Evolutionary conservation across 495 filamentous ascomycete species (phyloP), one percentile per base, ranked within the genome.

Genomic region (Astrocystis sublimbata): DNA sequence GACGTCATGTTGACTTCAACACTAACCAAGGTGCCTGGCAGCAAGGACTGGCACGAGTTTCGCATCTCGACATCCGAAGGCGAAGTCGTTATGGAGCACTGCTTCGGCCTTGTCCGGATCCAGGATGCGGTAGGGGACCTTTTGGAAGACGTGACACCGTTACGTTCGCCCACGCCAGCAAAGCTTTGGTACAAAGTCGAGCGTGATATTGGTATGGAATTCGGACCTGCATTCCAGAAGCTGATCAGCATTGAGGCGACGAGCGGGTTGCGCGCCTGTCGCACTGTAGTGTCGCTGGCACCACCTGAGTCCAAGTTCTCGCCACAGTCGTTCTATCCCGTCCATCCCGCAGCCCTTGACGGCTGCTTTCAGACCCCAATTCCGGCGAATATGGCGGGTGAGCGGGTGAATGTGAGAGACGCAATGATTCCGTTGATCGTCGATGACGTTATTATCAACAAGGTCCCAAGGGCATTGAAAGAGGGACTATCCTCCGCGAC

Each of bases 361-460:
- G 40, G 26, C 3, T 62, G 59, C 15, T 9, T 62, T 3, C 59
- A 62, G n/a, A 45, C 49, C 17, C 23, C 28, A 1, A 45, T 47
- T n/a, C 35, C 51, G 3, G 38, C 46, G 1, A 21, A 51, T 3
- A 28, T 19, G 10, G 35, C 13, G 3, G 58, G 58, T 1, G 35
- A 42, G 19, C 33, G 58, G 4, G 43, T 35, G 10, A 26, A 12
- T 26, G 30, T 61, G 0, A 45, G 53, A 10, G 51, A 45, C 6
- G 30, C 50, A 4, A 41, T 61, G 58, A 33, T 51, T 15, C 58
- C 58, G 10, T 46, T 47, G 4, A 23, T 61, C 8, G 50, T 61
- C 15, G 58, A 61, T 10, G 43, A 61, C 43, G 12, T 61, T 2
- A 26, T 61, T 7, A 61, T 61, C 15, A 50, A 21, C 3, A 50